Percentiles rank a stretch among this genome's conserved stretches.
Evolutionary conservation across 768 basidiomycete species (phyloP).

Genomic region (Suillus variegatus): DNA sequence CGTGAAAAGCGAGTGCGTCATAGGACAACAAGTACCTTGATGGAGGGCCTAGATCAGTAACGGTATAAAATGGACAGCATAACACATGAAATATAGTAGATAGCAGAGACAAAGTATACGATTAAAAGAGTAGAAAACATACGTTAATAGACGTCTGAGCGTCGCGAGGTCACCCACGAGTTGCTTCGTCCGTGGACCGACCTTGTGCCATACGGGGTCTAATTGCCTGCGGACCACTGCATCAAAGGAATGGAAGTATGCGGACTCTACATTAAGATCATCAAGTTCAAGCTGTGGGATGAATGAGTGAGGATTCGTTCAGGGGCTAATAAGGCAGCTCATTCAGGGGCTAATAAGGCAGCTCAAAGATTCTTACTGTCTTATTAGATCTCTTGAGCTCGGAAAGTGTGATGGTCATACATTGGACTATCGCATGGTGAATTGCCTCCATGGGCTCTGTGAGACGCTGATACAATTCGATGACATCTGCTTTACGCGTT

Average conservation of each 20-base stretch:
- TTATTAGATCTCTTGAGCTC: constrained; percentile 90
- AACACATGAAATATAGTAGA: neutral
- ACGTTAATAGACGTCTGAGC: constrained; percentile 82
- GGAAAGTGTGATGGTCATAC: constrained; percentile 86
- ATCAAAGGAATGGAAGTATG: constrained; percentile 94
- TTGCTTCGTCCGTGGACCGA: constrained; percentile 89
- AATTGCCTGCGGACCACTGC: constrained; percentile 84
- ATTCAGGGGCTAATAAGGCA: too few species aligned
- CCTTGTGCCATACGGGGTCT: constrained; percentile 96
- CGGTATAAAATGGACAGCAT: constrained; percentile 7
- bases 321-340: too few species aligned
- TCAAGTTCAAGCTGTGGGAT: constrained; percentile 84
- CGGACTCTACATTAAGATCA: constrained; percentile 88
- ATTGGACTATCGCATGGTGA: constrained; percentile 89
- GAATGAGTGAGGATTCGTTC: neutral
- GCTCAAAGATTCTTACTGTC: constrained; percentile 39
- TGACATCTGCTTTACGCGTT: constrained; percentile 83
- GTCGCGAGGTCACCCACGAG: constrained; percentile 87
- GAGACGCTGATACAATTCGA: constrained; percentile 87
- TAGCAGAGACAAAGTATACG: neutral
- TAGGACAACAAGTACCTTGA: constrained; percentile 83
- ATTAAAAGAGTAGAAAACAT: constrained; percentile 27
- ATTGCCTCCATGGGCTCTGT: constrained; percentile 90
- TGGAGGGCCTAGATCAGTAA: constrained; percentile 6
- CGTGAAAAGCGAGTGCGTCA: constrained; percentile 87